These are phyloP conservation scores for Dioscorea alata DNA, from an alignment of 106 monocot genomes.

Conservation along the genomic window DNA sequence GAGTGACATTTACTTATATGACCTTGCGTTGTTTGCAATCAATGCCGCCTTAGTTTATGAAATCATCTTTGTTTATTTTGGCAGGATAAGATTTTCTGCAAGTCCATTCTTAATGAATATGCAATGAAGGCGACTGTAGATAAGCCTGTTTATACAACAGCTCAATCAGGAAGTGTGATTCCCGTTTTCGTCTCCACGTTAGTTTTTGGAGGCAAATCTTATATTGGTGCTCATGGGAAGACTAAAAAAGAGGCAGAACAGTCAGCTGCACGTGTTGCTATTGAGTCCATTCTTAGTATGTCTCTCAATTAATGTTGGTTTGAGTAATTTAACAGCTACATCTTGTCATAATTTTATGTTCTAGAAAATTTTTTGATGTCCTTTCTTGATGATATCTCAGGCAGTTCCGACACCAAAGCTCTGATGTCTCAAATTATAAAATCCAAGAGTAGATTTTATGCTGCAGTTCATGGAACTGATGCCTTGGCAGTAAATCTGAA, in stretches of 20 bases:
- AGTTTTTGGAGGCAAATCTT: conserved; percentile 33
- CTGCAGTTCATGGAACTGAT: background rate
- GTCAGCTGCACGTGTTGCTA: conserved; percentile 42
- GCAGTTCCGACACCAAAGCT: conserved; percentile 9
- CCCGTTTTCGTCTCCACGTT: conserved; percentile 34
- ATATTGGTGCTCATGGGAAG: conserved; percentile 27
- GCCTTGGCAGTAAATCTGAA: background rate
- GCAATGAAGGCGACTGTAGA: conserved; percentile 28
- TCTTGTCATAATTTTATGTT: background rate
- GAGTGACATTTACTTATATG: background rate
- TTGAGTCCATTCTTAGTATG: conserved; percentile 58
- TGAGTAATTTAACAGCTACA: background rate
- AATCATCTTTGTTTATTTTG: background rate
- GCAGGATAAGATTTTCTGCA: conserved; percentile 52
- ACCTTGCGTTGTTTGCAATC: background rate
- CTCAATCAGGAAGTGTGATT: conserved; percentile 11
- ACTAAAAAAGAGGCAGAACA: conserved; percentile 73
- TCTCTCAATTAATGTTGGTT: conserved; percentile 11
- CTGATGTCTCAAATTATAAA: conserved; percentile 38
- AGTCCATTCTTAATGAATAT: conserved; percentile 62
- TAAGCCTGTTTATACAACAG: conserved; percentile 30
- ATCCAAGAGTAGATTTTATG: conserved; percentile 27
- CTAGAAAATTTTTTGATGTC: background rate
- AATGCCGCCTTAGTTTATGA: background rate
- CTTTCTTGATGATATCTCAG: conserved; percentile 21